phyloP scores from a whole-genome alignment of 2,329 filamentous ascomycete species.

The Verticillium nubilum region DNA sequence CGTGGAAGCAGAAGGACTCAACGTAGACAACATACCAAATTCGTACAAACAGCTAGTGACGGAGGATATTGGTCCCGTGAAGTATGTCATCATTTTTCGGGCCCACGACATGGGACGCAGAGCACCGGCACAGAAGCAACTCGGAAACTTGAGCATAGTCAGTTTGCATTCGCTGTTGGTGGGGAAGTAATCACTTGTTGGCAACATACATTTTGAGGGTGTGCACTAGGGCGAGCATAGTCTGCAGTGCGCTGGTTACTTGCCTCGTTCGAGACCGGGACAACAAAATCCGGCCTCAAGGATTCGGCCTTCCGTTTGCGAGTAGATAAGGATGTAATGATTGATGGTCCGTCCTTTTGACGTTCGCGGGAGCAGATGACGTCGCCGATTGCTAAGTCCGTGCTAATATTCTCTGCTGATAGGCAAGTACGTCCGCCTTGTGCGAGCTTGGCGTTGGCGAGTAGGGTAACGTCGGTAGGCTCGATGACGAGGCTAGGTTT shows the following conservation, averaged over 20 bases:
- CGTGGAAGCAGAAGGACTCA: neutral
- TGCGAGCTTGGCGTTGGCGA: neutral
- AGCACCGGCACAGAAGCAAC: neutral
- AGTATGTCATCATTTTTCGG: neutral
- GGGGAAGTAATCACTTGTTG: neutral
- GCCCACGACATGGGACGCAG: neutral
- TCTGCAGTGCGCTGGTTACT: neutral
- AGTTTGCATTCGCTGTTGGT: neutral
- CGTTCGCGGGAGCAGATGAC: neutral
- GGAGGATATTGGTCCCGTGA: neutral
- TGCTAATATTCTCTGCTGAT: neutral
- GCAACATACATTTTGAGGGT: neutral
- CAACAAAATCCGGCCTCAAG: neutral
- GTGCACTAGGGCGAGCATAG: neutral
- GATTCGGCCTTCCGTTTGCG: neutral
- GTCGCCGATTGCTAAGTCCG: neutral
- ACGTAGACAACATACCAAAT: neutral
- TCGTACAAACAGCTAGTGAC: neutral
- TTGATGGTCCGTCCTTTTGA: neutral
- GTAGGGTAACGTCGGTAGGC: neutral
- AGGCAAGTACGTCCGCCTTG: neutral
- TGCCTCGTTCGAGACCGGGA: neutral
- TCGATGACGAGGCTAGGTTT: neutral
- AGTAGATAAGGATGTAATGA: neutral
- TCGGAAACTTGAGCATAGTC: neutral